Conservation (phyloP, 176 grass and related monocot genomes). For the Rhipidocladum racemiflorum region DNA sequence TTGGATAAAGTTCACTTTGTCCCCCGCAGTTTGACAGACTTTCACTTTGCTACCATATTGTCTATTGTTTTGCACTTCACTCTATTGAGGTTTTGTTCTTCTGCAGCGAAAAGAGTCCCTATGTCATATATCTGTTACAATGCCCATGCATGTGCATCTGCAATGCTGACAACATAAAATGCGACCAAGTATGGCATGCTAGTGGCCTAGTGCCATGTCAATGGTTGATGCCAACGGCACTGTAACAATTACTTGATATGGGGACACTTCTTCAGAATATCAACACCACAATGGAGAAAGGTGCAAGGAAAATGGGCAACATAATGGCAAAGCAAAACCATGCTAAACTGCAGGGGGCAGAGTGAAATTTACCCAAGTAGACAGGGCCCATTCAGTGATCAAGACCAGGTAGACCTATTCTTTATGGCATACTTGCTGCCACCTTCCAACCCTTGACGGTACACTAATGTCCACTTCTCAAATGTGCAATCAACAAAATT, state of each 20-base stretch:
- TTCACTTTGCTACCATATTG: constrained; percentile 44
- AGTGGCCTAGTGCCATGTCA: constrained; percentile 1
- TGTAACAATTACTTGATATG: constrained; percentile 29
- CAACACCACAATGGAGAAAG: constrained; percentile 31
- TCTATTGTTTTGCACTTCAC: constrained; percentile 24
- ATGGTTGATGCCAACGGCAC: neutral
- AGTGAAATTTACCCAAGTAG: constrained; percentile 50
- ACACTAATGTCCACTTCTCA: constrained; percentile 89
- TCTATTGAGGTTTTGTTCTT: constrained; percentile 16
- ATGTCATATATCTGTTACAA: constrained; percentile 18
- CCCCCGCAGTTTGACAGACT: constrained; percentile 33
- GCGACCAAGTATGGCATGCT: neutral
- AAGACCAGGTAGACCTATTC: constrained; percentile 71
- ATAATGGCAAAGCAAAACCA: constrained; percentile 42
- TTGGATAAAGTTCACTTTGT: constrained; percentile 40
- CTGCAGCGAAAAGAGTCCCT: neutral
- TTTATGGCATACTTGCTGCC: constrained; percentile 96
- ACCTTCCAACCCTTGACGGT: constrained; percentile 68
- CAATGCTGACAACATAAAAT: neutral
- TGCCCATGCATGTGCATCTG: neutral
- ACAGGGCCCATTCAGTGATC: constrained; percentile 15
- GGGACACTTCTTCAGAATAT: constrained; percentile 3
- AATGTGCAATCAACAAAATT: constrained; percentile 87
- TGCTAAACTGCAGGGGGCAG: constrained; percentile 43
- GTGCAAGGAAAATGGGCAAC: constrained; percentile 29